These are phyloP conservation scores for Melanomma pulvis-pyrius DNA, from an alignment of 495 filamentous ascomycete genomes.

Conservation along the genomic window DNA sequence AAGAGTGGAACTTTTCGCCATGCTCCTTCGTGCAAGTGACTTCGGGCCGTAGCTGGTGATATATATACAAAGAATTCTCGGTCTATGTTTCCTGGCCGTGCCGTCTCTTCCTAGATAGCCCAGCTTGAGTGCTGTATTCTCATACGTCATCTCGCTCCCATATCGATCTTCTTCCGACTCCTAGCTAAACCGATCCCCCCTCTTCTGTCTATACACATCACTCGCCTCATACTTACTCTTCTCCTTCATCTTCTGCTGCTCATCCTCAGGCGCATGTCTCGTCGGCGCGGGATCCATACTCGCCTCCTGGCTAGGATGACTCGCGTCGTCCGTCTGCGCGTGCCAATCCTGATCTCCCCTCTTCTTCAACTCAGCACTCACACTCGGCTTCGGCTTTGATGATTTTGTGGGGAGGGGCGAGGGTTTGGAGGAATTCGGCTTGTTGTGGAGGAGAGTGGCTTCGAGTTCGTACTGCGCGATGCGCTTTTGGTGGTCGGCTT, in stretches of 20 bases:
- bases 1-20: conserved; percentile 1
- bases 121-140: too few relatives aligned
- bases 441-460: not conserved
- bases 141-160: not conserved
- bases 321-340: conserved; percentile 56
- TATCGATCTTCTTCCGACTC: not conserved
- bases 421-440: too few relatives aligned
- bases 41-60: not conserved
- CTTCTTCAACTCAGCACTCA: not conserved
- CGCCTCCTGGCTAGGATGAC: conserved; percentile 78
- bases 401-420: not conserved
- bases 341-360: conserved; percentile 19
- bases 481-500: conserved; percentile 54
- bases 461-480: conserved; percentile 32
- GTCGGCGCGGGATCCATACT: conserved; percentile 84
- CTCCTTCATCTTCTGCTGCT: conserved; percentile 67
- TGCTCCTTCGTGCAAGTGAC: not conserved
- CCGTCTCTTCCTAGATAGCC: too few relatives aligned
- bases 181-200: conserved; percentile 81
- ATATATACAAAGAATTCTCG: not conserved
- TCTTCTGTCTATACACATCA: conserved; percentile 70
- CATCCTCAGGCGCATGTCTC: conserved; percentile 75
- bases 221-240: conserved; percentile 89
- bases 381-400: not conserved
- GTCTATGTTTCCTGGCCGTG: not conserved